phyloP scores from a whole-genome alignment of 192 early-diverging fungal species.

The Thoreauomyces humboldtii region DNA sequence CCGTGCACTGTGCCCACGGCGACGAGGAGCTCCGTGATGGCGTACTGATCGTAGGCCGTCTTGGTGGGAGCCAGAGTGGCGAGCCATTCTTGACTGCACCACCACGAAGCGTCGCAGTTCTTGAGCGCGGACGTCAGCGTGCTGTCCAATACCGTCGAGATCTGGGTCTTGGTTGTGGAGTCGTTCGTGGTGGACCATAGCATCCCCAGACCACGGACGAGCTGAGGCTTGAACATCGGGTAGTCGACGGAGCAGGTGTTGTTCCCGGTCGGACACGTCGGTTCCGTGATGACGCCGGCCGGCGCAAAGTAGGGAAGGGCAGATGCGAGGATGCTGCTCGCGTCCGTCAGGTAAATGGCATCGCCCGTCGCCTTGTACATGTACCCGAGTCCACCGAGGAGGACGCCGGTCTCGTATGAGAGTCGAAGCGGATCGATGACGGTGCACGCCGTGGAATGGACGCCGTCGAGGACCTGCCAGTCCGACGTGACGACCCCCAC shows the following conservation, averaged over 20 bases:
- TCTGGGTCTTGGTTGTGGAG: constrained; percentile 18
- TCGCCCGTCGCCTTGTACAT: constrained; percentile 30
- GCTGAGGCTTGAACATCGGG: constrained; percentile 5
- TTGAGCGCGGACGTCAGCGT: constrained; percentile 21
- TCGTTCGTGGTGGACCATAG: constrained; percentile 18
- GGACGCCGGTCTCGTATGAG: constrained; percentile 15
- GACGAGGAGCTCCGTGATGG: constrained; percentile 19
- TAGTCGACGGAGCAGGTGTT: constrained; percentile 9
- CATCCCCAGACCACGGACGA: constrained; percentile 16
- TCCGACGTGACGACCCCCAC: constrained; percentile 18
- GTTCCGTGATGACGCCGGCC: constrained; percentile 18
- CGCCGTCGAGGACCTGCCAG: constrained; percentile 25
- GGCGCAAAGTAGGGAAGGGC: constrained; percentile 11
- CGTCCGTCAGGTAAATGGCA: constrained; percentile 18
- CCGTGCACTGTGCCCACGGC: constrained; percentile 22
- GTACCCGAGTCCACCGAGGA: constrained; percentile 23
- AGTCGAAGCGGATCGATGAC: background rate
- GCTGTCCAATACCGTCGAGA: constrained; percentile 23
- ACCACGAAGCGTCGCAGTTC: constrained; percentile 27
- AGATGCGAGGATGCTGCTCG: constrained; percentile 7
- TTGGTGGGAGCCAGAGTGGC: background rate
- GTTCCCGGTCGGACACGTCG: constrained; percentile 6
- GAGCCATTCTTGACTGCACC: constrained; percentile 26
- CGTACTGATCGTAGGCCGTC: constrained; percentile 12
- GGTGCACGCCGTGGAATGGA: constrained; percentile 9